Evolutionary conservation across 1,284 basidiomycete species (phyloP), one percentile per base, ranked within the genome.

Genomic region (Apiotrichum veenhuisii): DNA sequence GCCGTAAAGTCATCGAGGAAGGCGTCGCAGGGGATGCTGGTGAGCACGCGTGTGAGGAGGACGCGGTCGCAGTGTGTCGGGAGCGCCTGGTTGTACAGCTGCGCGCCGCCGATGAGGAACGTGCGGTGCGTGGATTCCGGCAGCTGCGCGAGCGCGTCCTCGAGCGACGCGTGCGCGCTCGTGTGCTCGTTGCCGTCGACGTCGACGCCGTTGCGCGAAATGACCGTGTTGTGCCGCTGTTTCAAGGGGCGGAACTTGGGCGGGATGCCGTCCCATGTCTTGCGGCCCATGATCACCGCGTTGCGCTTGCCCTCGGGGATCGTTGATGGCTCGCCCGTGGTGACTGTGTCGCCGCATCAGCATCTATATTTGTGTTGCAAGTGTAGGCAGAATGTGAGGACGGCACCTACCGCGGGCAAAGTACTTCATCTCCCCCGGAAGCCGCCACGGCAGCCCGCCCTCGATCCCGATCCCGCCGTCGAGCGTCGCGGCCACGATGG

Each of bases 251-350:
- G 83, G 77, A 89, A 91, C 73, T 86, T 89, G 9, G 72, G 65
- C n/a, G 96, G 95, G 58, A 99, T 98, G 72, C 90, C 91, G 75
- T 96, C 91, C 96, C 96, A 99, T 20, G 93, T 97, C 69, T 91
- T 94, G 48, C 94, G 82, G 8, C 96, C 96, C 96, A 99, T 98
- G 57, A 98, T 80, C 37, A 98, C 87, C 2, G 84, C 86, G 75
- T 98, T 98, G 57, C 76, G 53, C 12, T 44, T 40, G 77, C 43
- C 69, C 73, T 15, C 79, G 81, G 58, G 59, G 27, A 44, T 57
- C 34, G 15, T n/a, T 25, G 40, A 42, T 1, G 47, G 20, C 34
- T 70, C 64, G 27, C 73, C 73, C 1, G 72, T 74, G 3, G 76
- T 77, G 14, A 74, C 76, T 76, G 59, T 67, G 48, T 27, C 15